phyloP scores from a whole-genome alignment of 352 stramenopile genomes.

The Globisporangium alternatum region DNA sequence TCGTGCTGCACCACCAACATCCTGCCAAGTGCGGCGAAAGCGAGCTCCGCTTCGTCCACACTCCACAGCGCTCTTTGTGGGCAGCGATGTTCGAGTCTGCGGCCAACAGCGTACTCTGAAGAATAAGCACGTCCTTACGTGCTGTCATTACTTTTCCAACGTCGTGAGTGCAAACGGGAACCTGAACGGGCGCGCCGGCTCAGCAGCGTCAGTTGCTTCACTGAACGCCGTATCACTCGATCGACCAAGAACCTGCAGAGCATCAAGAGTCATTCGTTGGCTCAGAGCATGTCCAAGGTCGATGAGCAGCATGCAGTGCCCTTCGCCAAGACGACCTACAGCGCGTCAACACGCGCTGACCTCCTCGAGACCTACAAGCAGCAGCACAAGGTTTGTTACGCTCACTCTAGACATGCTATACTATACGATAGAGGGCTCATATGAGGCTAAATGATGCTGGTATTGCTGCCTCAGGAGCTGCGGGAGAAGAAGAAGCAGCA shows the following conservation, averaged over 20 bases:
- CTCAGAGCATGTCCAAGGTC: conserved; percentile 9
- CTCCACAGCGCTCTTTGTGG: too few species aligned
- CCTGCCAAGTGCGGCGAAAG: too few species aligned
- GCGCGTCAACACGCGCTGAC: conserved; percentile 25
- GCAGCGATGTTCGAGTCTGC: too few species aligned
- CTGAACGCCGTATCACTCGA: background rate
- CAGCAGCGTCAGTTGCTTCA: background rate
- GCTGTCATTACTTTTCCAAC: too few species aligned
- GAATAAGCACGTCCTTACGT: too few species aligned
- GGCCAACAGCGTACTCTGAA: too few species aligned
- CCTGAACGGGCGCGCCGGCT: conserved; percentile 5
- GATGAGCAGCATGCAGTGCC: conserved; percentile 8
- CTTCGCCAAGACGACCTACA: conserved; percentile 5
- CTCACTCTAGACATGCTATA: background rate
- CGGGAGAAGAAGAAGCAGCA: conserved; percentile 41
- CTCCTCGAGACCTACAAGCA: conserved; percentile 43
- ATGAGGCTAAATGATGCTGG: background rate
- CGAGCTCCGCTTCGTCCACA: too few species aligned
- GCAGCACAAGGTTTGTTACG: conserved; percentile 33
- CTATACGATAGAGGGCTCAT: background rate
- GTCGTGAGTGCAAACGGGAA: background rate
- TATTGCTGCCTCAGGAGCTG: conserved; percentile 25
- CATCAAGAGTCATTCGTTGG: background rate
- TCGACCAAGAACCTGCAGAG: background rate
- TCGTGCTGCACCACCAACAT: too few species aligned